Conservation (phyloP, 495 filamentous ascomycete genomes). For the Neurospora africana region DNA sequence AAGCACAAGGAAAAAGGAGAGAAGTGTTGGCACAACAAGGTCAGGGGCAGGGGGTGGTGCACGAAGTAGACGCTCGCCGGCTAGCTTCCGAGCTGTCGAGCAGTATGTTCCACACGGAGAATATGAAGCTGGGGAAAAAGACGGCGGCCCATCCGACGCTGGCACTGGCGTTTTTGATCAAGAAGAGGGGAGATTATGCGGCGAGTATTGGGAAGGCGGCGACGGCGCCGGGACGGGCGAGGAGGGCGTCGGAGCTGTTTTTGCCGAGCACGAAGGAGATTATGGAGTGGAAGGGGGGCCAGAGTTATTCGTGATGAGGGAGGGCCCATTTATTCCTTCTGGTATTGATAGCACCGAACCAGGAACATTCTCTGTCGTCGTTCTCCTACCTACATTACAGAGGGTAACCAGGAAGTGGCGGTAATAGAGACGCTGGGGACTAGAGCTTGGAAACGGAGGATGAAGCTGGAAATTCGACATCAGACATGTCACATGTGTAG, state of each 20-base stretch:
- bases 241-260: constrained; percentile 11
- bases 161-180: constrained; percentile 21
- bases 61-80: constrained; percentile 16
- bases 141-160: constrained; percentile 17
- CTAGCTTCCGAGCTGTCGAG: constrained; percentile 15
- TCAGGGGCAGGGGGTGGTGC: neutral
- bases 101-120: constrained; percentile 18
- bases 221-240: neutral
- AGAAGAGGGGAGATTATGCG: constrained; percentile 19
- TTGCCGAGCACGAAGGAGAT: constrained; percentile 24
- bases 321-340: too few relatives aligned
- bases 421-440: too few relatives aligned
- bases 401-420: too few relatives aligned
- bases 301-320: neutral
- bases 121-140: constrained; percentile 1
- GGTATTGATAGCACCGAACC: too few relatives aligned
- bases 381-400: too few relatives aligned
- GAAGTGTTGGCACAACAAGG: neutral
- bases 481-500: neutral
- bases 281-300: constrained; percentile 21
- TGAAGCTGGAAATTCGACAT: neutral
- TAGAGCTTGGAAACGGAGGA: neutral
- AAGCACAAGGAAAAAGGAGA: neutral
- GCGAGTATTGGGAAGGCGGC: neutral
- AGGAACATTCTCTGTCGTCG: neutral